These are phyloP conservation scores for Alternaria brassicae DNA, from an alignment of 2,329 filamentous ascomycete genomes.

Conservation along the genomic window DNA sequence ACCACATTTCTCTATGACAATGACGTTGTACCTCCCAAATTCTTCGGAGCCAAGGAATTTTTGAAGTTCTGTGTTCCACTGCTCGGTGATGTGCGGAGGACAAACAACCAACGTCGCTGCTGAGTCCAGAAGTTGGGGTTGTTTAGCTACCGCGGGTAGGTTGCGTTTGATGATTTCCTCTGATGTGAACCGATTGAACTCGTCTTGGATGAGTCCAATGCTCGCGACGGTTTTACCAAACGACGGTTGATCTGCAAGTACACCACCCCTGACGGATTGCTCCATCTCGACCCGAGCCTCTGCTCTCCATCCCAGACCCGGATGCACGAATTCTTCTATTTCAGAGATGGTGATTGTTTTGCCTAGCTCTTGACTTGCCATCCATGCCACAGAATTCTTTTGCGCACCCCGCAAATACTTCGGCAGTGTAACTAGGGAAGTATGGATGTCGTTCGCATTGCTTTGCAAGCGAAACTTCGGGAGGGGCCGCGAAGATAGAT, in stretches of 20 bases:
- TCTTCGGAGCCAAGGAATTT: conserved; percentile 56
- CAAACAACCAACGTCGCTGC: conserved; percentile 64
- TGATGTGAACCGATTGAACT: conserved; percentile 39
- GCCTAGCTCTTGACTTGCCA: conserved; percentile 61
- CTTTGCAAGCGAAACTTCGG: conserved; percentile 53
- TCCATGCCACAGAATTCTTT: conserved; percentile 64
- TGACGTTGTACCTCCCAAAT: conserved; percentile 50
- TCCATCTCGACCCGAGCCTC: conserved; percentile 60
- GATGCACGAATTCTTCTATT: conserved; percentile 62
- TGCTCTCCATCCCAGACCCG: conserved; percentile 62
- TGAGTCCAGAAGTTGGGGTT: conserved; percentile 50
- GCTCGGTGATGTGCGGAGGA: conserved; percentile 61
- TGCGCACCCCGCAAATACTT: conserved; percentile 60
- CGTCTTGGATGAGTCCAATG: conserved; percentile 62
- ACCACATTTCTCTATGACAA: conserved; percentile 52
- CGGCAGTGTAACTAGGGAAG: conserved; percentile 43
- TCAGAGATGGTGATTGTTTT: conserved; percentile 52
- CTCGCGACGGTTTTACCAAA: conserved; percentile 71
- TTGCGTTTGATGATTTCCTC: conserved; percentile 26
- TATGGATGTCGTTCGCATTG: conserved; percentile 47
- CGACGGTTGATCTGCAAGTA: conserved; percentile 69
- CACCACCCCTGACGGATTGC: conserved; percentile 62
- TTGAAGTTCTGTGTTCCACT: conserved; percentile 65
- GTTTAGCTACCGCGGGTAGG: not conserved
- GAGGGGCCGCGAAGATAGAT: conserved; percentile 43